Conservation (phyloP, 495 filamentous ascomycete genomes). For the Hyaloscypha bicolor region DNA sequence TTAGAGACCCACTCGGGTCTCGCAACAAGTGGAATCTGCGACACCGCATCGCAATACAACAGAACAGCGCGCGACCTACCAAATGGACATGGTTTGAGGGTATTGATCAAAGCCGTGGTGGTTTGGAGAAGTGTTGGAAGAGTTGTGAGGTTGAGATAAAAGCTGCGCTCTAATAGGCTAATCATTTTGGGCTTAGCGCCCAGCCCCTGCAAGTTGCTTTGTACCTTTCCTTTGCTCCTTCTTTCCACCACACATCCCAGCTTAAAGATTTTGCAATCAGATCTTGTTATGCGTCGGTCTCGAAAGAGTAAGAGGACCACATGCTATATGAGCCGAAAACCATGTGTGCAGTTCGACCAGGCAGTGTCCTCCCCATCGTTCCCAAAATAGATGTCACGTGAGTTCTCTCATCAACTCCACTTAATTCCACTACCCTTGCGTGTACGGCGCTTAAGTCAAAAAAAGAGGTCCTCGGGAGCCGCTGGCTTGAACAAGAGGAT, state of each 20-base stretch:
- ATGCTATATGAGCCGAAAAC: too few species aligned
- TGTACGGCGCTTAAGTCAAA: too few species aligned
- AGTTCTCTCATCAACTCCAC: too few species aligned
- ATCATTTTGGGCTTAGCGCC: neutral
- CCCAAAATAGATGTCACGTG: too few species aligned
- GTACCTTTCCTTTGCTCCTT: neutral
- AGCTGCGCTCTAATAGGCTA: neutral
- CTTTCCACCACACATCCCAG: neutral
- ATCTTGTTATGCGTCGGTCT: neutral
- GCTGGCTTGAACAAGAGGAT: too few species aligned
- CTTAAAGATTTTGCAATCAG: too few species aligned
- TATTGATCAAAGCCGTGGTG: constrained; percentile 1
- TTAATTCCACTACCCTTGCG: too few species aligned
- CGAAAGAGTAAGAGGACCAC: too few species aligned
- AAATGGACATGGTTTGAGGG: neutral
- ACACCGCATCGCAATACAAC: neutral
- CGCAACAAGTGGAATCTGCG: neutral
- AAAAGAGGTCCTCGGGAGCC: too few species aligned
- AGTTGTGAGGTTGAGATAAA: neutral
- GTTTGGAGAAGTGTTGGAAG: neutral
- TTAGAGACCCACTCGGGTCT: neutral
- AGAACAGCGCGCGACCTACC: neutral
- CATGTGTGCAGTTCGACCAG: too few species aligned
- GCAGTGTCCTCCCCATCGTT: too few species aligned
- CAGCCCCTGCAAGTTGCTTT: neutral